Base-by-base conservation (phyloP, 352 stramenopile genomes). In the Globisporangium splendens region DNA sequence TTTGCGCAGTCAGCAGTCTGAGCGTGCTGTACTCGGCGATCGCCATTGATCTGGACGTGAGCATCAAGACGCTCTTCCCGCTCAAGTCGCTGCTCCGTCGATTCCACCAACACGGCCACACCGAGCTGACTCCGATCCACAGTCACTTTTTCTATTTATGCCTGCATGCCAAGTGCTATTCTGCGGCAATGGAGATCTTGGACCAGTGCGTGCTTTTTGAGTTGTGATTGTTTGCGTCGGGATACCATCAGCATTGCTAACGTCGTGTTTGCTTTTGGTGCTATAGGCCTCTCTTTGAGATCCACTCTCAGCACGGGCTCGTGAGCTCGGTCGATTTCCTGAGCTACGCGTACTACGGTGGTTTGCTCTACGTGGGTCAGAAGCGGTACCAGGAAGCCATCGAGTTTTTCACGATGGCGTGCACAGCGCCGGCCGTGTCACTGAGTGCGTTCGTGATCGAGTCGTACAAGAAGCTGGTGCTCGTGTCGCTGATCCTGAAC, bases 281-380 rank as follows among this genome's bases (percentile, higher is more conserved):
- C n/a, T 42, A 20, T 50, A 93, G 83, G 31, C 75, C 77, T 44
- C 59, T 93, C 21, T 73, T 89, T 66, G 83, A 93, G 63, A 71
- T 91, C 44, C 81, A 93, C 50, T 51, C 74, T 18, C 74, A 89
- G 61, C 54, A 68, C 41, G 69, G 84, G 56, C 55, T 86, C 0
- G 64, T 92, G 46, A 75, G 42, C 11, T 50, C 65, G 17, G 78
- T 89, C 18, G 80, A 94, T 65, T 86, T 93, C 54, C 61, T 93
- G 50, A 66, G 79, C 50, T 96, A 96, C 59, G 79, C 80, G 50
- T 96, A 93, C 72, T 94, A 94, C 57, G 85, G 81, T 46, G 87
- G 83, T 13, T 50, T 92, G 44, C 54, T 94, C 18, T 86, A 80
- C 53, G 57, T 91, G 13, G 85, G 87, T 1, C 66, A 91, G 63